Base-by-base conservation (phyloP, 768 basidiomycete species). In the Favolaschia claudopus region DNA sequence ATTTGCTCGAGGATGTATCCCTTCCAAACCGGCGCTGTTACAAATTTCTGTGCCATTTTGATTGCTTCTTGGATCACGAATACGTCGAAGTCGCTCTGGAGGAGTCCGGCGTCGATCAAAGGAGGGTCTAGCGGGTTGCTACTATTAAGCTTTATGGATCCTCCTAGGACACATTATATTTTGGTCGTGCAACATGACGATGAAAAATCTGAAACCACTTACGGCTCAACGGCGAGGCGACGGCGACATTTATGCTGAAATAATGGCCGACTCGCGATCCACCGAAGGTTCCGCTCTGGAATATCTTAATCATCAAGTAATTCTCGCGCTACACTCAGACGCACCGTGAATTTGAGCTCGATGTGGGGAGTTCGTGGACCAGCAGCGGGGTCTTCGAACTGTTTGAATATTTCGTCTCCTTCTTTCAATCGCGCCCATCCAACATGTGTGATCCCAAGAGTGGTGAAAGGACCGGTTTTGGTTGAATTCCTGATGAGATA, bases 361-460 rank as follows among this genome's bases (percentile, higher is more conserved):
- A 73, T 73, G 46, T 78, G 76, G 9, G 76, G 73, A 0, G 74
- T 67, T 14, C 66, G 55, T 6, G 68, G 67, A 0, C 78, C 78
- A 1, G 75, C 66, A 2, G 78, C 63, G 7, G 76, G 73, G 53
- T 78, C 74, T 7, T 58, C 46, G 22, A 60, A 52, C 1, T 56
- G 37, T 9, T 55, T 29, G 34, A 76, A 70, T 13, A 72, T 65
- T 2, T 63, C 22, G 15, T 55, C 62, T 32, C 71, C 53, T 8
- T 60, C 37, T 10, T 69, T 66, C 5, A 77, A 45, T 17, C 76
- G 62, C 9, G 69, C 58, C 56, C 65, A 77, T 6, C 62, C 69
- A 27, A 74, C 44, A n/a, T 73, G 69, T 4, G 64, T 67, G 0
- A 63, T 34, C 1, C 66, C 55, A 2, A 61, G 60, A 20, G 64